Evolutionary conservation across 2,329 filamentous ascomycete genomes (phyloP).

Genomic region (Ambrosiella xylebori): DNA sequence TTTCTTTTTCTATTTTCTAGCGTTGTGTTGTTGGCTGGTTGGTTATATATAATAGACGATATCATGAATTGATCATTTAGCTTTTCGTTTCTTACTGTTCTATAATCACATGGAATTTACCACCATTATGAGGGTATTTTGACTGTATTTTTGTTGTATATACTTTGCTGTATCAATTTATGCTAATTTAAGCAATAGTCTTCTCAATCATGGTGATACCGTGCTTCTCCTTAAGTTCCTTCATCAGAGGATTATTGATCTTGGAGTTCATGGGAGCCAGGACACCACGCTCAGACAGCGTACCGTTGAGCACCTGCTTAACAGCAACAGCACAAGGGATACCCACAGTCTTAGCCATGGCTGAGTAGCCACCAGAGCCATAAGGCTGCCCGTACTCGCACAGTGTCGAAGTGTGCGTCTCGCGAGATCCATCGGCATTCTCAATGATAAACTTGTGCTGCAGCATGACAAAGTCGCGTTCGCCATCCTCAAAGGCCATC

Average conservation of each 20-base stretch:
- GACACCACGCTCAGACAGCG: constrained; percentile 53
- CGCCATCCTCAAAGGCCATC: constrained; percentile 69
- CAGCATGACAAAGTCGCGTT: constrained; percentile 69
- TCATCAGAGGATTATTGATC: constrained; percentile 56
- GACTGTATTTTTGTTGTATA: constrained; percentile 1
- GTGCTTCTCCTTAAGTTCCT: constrained; percentile 62
- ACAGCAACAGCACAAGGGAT: constrained; percentile 49
- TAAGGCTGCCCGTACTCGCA: constrained; percentile 65
- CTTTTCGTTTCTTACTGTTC: no score
- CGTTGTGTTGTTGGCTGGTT: neutral
- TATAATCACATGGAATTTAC: no score
- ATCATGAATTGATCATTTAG: no score
- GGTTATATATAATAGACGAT: neutral
- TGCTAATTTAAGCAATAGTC: constrained; percentile 26
- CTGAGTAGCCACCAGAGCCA: constrained; percentile 59
- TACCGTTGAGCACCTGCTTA: constrained; percentile 60
- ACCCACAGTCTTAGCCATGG: constrained; percentile 73
- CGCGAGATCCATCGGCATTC: constrained; percentile 57
- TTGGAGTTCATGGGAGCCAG: constrained; percentile 59
- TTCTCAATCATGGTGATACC: constrained; percentile 59
- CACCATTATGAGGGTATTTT: neutral
- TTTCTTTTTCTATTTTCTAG: neutral
- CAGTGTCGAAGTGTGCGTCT: constrained; percentile 67
- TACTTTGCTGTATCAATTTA: neutral
- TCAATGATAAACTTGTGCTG: constrained; percentile 77